Evolutionary conservation across 768 basidiomycete species (phyloP), one percentile per base, ranked within the genome.

Genomic region (Xerocomus spinulosus): DNA sequence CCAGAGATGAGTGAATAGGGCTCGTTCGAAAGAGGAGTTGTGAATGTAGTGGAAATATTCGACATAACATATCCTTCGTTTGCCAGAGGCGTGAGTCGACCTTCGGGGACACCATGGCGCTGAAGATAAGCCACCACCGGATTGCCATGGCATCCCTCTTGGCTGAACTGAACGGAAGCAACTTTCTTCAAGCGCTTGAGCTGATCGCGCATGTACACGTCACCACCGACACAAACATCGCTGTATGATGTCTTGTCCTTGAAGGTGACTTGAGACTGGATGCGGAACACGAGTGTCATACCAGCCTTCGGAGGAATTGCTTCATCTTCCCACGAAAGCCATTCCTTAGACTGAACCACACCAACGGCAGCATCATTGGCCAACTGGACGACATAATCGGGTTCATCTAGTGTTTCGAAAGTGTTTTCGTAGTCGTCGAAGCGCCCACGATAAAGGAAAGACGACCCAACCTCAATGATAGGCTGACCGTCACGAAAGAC

Each of bases 361-460:
- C 92, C 94, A 54, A 97, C 84, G 26, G 78, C 79, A 3, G 92
- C 87, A 54, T 92, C 85, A 5, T 77, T 83, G 28, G 76, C 72
- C 50, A 96, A 62, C 29, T 83, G 75, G 15, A 99, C 85, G 24
- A 82, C 64, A 67, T 95, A 96, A 55, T 94, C 91, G 0, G 87
- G 83, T 64, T 96, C 93, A 52, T 92, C 85, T 36, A 85, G 77
- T 12, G 84, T 85, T 68, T 97, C 92, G 69, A 99, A 99, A 0
- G 96, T 98, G 72, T 97, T 93, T 65, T 88, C 81, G 66, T 82
- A 98, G 73, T 98, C 96, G 59, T 72, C 75, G 73, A 98, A 99
- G 41, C 81, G 83, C 41, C 96, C 95, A 53, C 96, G 92, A 72
- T 96, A 98, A 35, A 99, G 78, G 86, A 99, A 99, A 9, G 94